Percentiles rank a stretch among this genome's conserved stretches.
phyloP scores from a whole-genome alignment of 2,329 filamentous ascomycete species.

The Tolypocladium amazonense region DNA sequence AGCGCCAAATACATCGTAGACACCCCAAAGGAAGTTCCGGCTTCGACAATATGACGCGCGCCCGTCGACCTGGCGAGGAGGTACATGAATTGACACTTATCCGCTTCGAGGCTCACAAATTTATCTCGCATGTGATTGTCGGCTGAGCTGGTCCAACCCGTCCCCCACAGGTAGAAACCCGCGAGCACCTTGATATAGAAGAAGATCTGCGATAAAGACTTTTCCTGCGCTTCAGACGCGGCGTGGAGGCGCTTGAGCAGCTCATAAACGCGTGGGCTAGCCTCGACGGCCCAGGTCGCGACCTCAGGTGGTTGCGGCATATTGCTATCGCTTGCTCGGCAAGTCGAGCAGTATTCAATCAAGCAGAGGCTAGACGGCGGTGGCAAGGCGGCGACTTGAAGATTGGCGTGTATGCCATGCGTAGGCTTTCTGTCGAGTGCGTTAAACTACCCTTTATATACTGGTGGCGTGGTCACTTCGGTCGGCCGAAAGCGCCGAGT shows the following conservation, averaged over 20 bases:
- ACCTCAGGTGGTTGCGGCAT: not conserved
- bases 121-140: slow-evolving; percentile 37
- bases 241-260: slow-evolving; percentile 15
- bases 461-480: not conserved
- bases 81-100: slow-evolving; percentile 48
- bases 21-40: slow-evolving; percentile 51
- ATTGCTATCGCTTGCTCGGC: not conserved
- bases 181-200: slow-evolving; percentile 14
- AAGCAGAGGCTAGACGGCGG: not conserved
- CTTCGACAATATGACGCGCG: slow-evolving; percentile 44
- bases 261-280: slow-evolving; percentile 13
- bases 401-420: not conserved
- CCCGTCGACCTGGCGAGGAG: slow-evolving; percentile 36
- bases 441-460: not conserved
- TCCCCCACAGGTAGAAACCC: slow-evolving; percentile 13
- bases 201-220: slow-evolving; percentile 11
- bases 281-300: slow-evolving; percentile 11
- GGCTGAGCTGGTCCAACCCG: slow-evolving; percentile 9
- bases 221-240: slow-evolving; percentile 15
- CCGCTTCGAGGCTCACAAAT: slow-evolving; percentile 47
- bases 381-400: not conserved
- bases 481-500: slow-evolving; percentile 1
- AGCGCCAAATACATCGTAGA: slow-evolving; percentile 53
- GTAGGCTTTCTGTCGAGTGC: not conserved
- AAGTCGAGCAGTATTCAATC: not conserved